phyloP scores from a whole-genome alignment of 73 alveolate genomes.

The Loxodes magnus region DNA sequence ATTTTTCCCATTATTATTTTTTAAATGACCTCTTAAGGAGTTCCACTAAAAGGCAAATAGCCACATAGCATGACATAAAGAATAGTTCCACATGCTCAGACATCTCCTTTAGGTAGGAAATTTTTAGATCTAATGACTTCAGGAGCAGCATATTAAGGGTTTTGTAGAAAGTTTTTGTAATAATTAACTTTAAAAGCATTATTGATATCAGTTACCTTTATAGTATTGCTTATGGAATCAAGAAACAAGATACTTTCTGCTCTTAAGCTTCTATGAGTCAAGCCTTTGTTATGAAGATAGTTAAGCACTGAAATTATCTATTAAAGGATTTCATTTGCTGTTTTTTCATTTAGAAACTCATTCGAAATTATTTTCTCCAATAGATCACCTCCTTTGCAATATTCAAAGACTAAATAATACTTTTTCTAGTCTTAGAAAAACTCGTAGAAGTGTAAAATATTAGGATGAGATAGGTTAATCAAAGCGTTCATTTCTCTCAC shows the following conservation, averaged over 20 bases:
- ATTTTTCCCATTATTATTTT: conserved; percentile 22
- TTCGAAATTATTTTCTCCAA: conserved; percentile 30
- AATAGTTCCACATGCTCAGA: conserved; percentile 26
- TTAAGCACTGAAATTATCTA: conserved; percentile 46
- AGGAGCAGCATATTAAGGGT: conserved; percentile 21
- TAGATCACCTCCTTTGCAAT: conserved; percentile 57
- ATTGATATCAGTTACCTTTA: conserved; percentile 10
- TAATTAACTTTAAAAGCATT: neutral
- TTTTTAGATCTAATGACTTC: conserved; percentile 8
- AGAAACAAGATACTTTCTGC: conserved; percentile 63
- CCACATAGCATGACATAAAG: conserved; percentile 23
- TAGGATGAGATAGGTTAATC: conserved; percentile 40
- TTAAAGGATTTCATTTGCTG: conserved; percentile 43
- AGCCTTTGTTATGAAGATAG: conserved; percentile 56
- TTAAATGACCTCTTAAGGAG: conserved; percentile 31
- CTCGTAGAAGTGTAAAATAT: conserved; percentile 73
- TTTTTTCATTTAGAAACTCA: conserved; percentile 39
- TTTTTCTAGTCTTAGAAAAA: conserved; percentile 72
- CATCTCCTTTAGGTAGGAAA: conserved; percentile 6
- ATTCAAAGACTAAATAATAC: conserved; percentile 64
- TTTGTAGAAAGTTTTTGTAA: neutral
- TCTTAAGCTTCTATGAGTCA: conserved; percentile 64
- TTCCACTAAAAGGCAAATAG: conserved; percentile 39
- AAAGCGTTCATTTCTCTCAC: neutral
- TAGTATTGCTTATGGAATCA: neutral